A percentile compares a stretch with the other conserved stretches of the same genome.
Conservation (phyloP, 495 filamentous ascomycete genomes). For the Neurospora sp. region DNA sequence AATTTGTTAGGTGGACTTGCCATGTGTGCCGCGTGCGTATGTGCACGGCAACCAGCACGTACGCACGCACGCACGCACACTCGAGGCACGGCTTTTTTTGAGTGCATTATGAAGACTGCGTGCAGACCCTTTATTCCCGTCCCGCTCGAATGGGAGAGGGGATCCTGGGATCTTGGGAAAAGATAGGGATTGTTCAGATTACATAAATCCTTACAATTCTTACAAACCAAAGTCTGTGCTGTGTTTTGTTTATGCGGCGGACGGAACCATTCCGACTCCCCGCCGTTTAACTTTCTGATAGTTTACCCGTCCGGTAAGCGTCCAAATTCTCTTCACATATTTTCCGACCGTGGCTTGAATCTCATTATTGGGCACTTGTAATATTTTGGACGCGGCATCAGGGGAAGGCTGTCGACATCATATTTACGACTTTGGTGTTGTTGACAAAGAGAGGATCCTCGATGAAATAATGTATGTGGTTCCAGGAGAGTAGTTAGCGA, state of each 20-base stretch:
- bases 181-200: not conserved
- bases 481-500: not conserved
- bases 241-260: not conserved
- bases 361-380: not conserved
- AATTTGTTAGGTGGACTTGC: no score
- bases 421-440: not conserved
- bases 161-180: not conserved
- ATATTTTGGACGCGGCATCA: not conserved
- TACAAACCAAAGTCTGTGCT: not conserved
- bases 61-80: no score
- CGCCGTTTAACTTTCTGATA: not conserved
- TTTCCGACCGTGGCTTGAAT: not conserved
- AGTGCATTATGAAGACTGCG: not conserved
- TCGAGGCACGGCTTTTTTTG: not conserved
- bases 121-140: not conserved
- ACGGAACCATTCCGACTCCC: not conserved
- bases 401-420: not conserved
- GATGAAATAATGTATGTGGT: not conserved
- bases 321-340: no score
- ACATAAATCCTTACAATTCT: not conserved
- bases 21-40: no score
- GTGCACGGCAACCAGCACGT: no score
- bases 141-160: not conserved
- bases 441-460: not conserved
- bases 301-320: not conserved